A percentile compares a stretch with the other conserved stretches of the same genome.
Evolutionary conservation across 2,329 filamentous ascomycete genomes (phyloP).

Genomic region (Trichoderma aggressivum): DNA sequence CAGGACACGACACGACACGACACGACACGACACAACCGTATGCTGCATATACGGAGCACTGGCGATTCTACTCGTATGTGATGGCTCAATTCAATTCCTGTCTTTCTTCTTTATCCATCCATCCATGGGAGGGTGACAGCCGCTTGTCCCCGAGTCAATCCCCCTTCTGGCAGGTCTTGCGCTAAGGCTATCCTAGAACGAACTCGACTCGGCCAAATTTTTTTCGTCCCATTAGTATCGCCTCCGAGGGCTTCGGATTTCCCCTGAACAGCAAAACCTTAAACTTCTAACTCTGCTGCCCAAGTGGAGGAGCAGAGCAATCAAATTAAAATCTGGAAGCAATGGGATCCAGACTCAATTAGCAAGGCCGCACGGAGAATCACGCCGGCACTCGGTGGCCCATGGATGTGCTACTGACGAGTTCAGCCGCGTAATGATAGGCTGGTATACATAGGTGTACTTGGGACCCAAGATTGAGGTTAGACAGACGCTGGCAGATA

Average conservation of each 20-base stretch:
- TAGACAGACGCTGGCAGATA: neutral
- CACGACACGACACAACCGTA: no score
- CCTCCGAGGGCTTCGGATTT: neutral
- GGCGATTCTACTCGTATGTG: neutral
- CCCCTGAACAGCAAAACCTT: conserved; percentile 14
- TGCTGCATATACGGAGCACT: neutral
- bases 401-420: neutral
- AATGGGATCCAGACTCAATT: neutral
- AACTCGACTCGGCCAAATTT: conserved; percentile 10
- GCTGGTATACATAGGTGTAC: neutral
- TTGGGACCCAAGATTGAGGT: neutral
- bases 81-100: neutral
- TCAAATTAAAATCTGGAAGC: neutral
- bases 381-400: neutral
- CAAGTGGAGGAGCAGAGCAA: neutral
- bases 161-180: conserved; percentile 6
- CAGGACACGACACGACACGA: neutral
- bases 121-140: neutral
- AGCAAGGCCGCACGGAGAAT: neutral
- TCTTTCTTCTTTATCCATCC: neutral
- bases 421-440: neutral
- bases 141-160: conserved; percentile 1
- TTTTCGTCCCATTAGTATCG: neutral
- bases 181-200: neutral
- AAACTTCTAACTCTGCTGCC: neutral